Evolutionary conservation across 345 rosid genomes (phyloP), one percentile per base, ranked within the genome.

Genomic region (Euphorbia lathyris): DNA sequence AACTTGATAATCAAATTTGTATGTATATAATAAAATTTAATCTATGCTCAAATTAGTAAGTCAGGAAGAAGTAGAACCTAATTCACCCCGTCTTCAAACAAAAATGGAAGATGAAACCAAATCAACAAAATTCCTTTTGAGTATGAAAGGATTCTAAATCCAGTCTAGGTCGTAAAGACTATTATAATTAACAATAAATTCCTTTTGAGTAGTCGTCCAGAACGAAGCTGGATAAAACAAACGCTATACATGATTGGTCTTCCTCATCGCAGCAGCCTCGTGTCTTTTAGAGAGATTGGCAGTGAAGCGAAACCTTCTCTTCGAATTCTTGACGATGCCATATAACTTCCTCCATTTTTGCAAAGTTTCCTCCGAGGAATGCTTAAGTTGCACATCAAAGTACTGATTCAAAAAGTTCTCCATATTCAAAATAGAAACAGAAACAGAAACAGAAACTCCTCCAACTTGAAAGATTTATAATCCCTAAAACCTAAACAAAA

Each of bases 211-310:
- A 51, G 5, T 51, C 1, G n/a, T 19, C 52, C 52, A 48, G 52
- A 48, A 48, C 6, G 5, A 48, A 48, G 52, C 52, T 48, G n/a
- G 16, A 48, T 13, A 13, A 7, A 40, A 10, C 16, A 48, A 48
- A 51, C 56, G n/a, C 8, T 20, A 55, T 26, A 88, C 98, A 83
- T 86, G 90, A 79, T 93, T 87, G 84, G 91, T 85, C 7, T 77
- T 78, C 8, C 98, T 96, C 97, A 93, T 93, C 4, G 86, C 93
- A 30, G 92, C 97, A 38, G 96, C 98, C 81, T 93, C 97, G 38
- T 63, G 32, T 27, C 98, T 91, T 80, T 93, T 93, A 77, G 93
- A 79, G 72, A 93, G 89, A 71, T 93, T 93, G 61, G 97, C 94
- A 0, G 94, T 87, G 83, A 87, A 89, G 1, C 97, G 97, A 74